Evolutionary conservation across 352 stramenopile genomes (phyloP), one percentile per base, ranked within the genome.

Genomic region (Globisporangium mamillatum): DNA sequence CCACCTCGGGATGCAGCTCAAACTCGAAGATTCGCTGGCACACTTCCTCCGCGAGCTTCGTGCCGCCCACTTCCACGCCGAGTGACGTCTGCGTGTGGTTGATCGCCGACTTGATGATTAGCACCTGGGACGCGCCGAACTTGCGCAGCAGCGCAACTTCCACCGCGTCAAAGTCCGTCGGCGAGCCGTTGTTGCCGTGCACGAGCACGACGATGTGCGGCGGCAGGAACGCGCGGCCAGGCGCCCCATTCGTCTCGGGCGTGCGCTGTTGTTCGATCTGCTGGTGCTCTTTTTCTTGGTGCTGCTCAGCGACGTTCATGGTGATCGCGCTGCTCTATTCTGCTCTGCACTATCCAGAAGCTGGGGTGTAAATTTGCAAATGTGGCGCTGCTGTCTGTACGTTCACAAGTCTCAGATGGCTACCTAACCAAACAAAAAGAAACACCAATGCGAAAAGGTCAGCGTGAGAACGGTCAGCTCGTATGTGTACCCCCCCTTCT

Each of bases 171-270:
- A 94, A 92, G 69, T 94, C 87, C 16, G 71, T 73, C 7, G 84
- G 83, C 55, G 83, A 75, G 75, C 87, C 84, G 50, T 94, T 94
- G 76, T 94, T 93, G 29, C 87, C 87, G 66, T 94, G 87, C 59
- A 94, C 84, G 27, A 94, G 81, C 58, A 94, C 85, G 46, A 93
- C 75, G 34, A 94, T 89, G 66, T 93, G 79, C 55, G 82, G 69
- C 32, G 84, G 84, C 24, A 94, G 68, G 56, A 62, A 63, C 59
- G 32, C 53, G 32, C n/a, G 66, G 0, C 22, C 22, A 41, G 54
- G 7, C 25, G 25, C 54, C 44, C 5, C 34, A 58, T 58, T 22
- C 18, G 12, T 12, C 29, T 50, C 41, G 16, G 41, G 14, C 5
- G 29, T 29, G 53, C 16, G 24, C 53, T 58, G 24, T 5, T 58